These are phyloP conservation scores for Oehlia diaphana DNA, from an alignment of 192 early-diverging fungal genomes.

Conservation along the genomic window DNA sequence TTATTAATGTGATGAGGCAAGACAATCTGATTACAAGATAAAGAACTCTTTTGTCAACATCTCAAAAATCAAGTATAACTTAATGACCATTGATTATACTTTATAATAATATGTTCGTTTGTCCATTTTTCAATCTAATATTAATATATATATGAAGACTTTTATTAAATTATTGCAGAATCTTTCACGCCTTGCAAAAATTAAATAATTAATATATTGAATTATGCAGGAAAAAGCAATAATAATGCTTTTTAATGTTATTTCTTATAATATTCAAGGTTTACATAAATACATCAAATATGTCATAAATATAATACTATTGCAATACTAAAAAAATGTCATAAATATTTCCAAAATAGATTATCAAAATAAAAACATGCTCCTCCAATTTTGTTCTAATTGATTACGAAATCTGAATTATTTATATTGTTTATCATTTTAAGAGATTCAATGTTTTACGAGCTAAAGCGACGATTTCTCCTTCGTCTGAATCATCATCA, in stretches of 20 bases:
- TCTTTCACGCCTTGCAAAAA: background rate
- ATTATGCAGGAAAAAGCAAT: background rate
- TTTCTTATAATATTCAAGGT: background rate
- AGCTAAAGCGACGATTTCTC: constrained; percentile 23
- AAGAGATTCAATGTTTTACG: constrained; percentile 21
- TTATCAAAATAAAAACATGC: background rate
- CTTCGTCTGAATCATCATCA: constrained; percentile 27
- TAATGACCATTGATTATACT: background rate
- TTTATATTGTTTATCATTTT: background rate
- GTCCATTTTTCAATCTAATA: no score
- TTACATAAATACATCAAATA: background rate
- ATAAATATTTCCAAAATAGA: background rate
- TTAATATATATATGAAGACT: no score
- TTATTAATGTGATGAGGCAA: background rate
- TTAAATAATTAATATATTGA: background rate
- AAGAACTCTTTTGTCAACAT: background rate
- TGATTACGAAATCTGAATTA: background rate
- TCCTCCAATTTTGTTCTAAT: background rate
- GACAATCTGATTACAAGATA: background rate
- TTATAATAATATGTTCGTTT: no score
- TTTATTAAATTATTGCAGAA: background rate
- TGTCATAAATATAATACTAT: background rate
- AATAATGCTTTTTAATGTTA: background rate
- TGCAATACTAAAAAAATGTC: background rate
- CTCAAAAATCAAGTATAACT: background rate